A percentile compares a stretch with the other conserved stretches of the same genome.
Evolutionary conservation across 202 grass and related monocot genomes (phyloP).

Genomic region (Zoysia matrella): DNA sequence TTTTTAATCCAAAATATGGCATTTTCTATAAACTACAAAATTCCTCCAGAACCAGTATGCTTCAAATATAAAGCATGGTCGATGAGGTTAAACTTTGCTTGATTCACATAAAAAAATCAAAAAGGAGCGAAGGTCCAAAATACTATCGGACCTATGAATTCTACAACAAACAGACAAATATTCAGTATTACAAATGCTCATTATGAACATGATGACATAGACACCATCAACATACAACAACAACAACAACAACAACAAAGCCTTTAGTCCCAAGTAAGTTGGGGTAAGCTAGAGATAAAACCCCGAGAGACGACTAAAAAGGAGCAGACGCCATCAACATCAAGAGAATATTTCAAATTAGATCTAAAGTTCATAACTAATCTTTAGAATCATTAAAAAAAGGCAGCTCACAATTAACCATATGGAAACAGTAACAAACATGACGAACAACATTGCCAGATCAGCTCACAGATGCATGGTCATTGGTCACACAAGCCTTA

Average conservation of each 20-base stretch:
- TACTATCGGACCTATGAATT: background rate
- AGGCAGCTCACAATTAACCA: background rate
- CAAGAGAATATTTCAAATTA: background rate
- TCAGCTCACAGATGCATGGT: constrained; percentile 19
- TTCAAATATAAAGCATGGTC: background rate
- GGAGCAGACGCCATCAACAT: background rate
- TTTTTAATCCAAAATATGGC: constrained; percentile 6
- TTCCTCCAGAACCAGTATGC: background rate
- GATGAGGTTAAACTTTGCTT: constrained; percentile 3
- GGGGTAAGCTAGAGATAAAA: too few species aligned
- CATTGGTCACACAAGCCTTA: background rate
- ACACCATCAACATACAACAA: too few species aligned
- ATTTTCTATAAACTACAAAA: background rate
- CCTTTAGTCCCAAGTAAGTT: too few species aligned
- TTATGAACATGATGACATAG: background rate
- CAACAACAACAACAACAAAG: too few species aligned
- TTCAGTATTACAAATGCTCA: background rate
- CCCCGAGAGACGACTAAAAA: too few species aligned
- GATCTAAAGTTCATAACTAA: constrained; percentile 4
- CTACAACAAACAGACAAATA: constrained; percentile 21
- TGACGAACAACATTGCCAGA: background rate
- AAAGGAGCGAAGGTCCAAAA: background rate
- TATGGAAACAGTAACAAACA: background rate
- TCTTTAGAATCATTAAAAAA: constrained; percentile 15
- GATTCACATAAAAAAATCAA: constrained; percentile 10